Percentiles rank a stretch among this genome's conserved stretches.
Evolutionary conservation across 1,284 basidiomycete species (phyloP).

Genomic region (Serendipita sp.): DNA sequence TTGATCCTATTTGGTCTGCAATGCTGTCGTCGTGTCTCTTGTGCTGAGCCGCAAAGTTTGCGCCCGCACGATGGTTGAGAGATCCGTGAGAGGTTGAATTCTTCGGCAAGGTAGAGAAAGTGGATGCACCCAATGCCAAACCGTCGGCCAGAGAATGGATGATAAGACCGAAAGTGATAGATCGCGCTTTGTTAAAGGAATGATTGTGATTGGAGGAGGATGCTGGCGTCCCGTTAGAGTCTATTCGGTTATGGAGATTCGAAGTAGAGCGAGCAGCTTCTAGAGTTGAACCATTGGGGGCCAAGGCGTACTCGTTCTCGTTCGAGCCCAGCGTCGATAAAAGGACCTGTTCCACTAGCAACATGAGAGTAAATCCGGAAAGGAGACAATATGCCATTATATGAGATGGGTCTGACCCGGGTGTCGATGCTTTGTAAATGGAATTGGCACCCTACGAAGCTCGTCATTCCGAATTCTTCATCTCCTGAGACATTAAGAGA

Average conservation of each 20-base stretch:
- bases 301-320: constrained; percentile 15
- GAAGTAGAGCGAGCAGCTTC: constrained; percentile 20
- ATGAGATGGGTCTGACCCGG: constrained; percentile 30
- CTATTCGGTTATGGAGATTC: neutral
- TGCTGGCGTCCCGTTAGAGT: neutral
- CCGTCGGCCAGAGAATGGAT: constrained; percentile 84
- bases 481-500: neutral
- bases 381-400: constrained; percentile 63
- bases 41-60: neutral
- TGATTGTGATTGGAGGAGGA: constrained; percentile 20
- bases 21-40: neutral
- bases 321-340: constrained; percentile 20
- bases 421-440: constrained; percentile 20
- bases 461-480: neutral
- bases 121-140: constrained; percentile 72
- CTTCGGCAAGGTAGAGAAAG: constrained; percentile 24
- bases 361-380: constrained; percentile 74
- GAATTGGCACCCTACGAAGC: neutral
- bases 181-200: constrained; percentile 11
- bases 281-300: constrained; percentile 10
- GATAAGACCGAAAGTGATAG: constrained; percentile 64
- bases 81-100: neutral
- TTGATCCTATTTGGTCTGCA: neutral
- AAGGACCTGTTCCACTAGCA: constrained; percentile 52
- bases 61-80: neutral